phyloP scores from a whole-genome alignment of 2,329 filamentous ascomycete genomes.

The Dothiorella sarmentorum region DNA sequence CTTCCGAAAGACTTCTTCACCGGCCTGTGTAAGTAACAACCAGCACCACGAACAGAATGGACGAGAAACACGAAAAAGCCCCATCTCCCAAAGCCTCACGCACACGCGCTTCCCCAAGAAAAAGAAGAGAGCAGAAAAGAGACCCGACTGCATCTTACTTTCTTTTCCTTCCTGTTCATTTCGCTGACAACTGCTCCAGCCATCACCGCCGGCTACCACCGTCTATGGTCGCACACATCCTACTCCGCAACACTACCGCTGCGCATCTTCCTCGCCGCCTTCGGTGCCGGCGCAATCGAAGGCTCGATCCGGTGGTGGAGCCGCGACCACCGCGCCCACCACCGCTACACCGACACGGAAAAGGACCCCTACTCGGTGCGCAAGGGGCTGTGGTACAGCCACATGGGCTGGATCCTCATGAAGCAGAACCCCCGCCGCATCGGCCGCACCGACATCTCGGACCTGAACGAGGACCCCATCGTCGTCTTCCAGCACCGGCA shows the following conservation, averaged over 20 bases:
- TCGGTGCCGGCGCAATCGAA: conserved; percentile 79
- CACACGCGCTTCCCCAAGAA: background rate
- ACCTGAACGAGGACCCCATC: conserved; percentile 80
- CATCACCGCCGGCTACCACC: conserved; percentile 61
- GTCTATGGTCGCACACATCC: conserved; percentile 81
- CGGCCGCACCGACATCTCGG: conserved; percentile 82
- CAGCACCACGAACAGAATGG: too few relatives aligned
- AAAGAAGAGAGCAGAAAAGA: too few relatives aligned
- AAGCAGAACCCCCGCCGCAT: conserved; percentile 90
- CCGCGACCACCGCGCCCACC: conserved; percentile 80
- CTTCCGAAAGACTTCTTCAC: conserved; percentile 78
- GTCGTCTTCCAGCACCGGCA: conserved; percentile 86
- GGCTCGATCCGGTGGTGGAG: conserved; percentile 89
- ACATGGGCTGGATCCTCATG: conserved; percentile 84
- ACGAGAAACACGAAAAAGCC: too few relatives aligned
- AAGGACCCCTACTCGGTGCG: conserved; percentile 90
- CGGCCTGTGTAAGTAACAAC: conserved; percentile 51
- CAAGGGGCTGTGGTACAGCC: conserved; percentile 62
- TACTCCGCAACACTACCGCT: conserved; percentile 75
- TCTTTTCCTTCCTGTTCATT: too few relatives aligned
- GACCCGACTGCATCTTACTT: too few relatives aligned
- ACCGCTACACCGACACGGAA: conserved; percentile 88
- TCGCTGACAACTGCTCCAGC: background rate
- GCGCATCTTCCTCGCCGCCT: conserved; percentile 76
- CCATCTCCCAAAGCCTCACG: too few relatives aligned